Evolutionary conservation across 441 rosid genomes (phyloP).

Genomic region (Omphalea diandra): DNA sequence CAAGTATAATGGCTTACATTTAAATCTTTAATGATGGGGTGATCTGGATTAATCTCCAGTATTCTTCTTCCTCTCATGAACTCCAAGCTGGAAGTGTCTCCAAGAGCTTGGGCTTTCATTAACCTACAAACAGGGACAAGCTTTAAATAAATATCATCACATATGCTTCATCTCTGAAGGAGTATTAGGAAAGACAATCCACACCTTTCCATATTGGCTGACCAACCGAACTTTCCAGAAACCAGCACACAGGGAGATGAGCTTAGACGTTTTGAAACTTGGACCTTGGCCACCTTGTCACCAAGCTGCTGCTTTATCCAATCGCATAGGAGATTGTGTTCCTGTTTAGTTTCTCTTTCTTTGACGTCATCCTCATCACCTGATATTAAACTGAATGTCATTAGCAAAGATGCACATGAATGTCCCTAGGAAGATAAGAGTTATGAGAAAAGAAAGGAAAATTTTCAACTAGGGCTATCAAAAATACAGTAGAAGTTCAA

Average conservation of each 20-base stretch:
- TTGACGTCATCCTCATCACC: slow-evolving; percentile 94
- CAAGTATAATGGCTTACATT: slow-evolving; percentile 52
- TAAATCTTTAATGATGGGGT: slow-evolving; percentile 85
- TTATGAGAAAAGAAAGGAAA: background rate
- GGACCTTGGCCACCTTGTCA: slow-evolving; percentile 91
- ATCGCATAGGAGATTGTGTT: slow-evolving; percentile 76
- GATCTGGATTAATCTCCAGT: slow-evolving; percentile 88
- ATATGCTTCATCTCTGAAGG: background rate
- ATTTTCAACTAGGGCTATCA: background rate
- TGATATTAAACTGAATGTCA: slow-evolving; percentile 19
- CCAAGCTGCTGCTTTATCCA: slow-evolving; percentile 98
- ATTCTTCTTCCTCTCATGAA: slow-evolving; percentile 98
- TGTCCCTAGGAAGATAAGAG: background rate
- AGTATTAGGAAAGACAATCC: background rate
- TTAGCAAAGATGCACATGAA: slow-evolving; percentile 13
- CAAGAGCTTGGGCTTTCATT: slow-evolving; percentile 99
- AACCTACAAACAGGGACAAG: slow-evolving; percentile 40
- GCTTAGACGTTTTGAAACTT: slow-evolving; percentile 85
- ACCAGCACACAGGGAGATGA: slow-evolving; percentile 98
- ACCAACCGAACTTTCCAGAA: slow-evolving; percentile 99
- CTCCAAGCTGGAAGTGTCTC: slow-evolving; percentile 92
- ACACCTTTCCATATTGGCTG: slow-evolving; percentile 99
- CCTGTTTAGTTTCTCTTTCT: slow-evolving; percentile 81
- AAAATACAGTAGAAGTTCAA: background rate
- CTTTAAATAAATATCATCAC: slow-evolving; percentile 2